Conservation (phyloP, 305 asterid genomes). For the Withania somnifera region DNA sequence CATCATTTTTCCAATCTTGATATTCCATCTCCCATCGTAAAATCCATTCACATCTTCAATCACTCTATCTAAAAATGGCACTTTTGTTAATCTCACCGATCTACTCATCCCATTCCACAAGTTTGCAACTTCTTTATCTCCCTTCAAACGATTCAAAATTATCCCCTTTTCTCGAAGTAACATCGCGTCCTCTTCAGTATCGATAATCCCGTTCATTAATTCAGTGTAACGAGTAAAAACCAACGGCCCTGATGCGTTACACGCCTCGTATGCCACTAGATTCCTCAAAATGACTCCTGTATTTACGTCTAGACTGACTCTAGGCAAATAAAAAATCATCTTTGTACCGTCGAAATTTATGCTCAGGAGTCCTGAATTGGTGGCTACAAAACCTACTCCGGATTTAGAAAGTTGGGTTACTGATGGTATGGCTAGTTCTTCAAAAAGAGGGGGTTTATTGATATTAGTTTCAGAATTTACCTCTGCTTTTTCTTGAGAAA, state of each 20-base stretch:
- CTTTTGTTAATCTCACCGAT: conserved; percentile 13
- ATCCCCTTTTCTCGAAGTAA: conserved; percentile 20
- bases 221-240: conserved; percentile 24
- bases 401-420: conserved; percentile 10
- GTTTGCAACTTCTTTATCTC: conserved; percentile 12
- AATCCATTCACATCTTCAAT: conserved; percentile 10
- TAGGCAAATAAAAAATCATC: conserved; percentile 6
- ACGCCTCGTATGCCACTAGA: conserved; percentile 25
- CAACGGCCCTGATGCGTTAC: conserved; percentile 13
- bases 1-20: conserved; percentile 1
- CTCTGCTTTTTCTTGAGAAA: background rate
- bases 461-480: background rate
- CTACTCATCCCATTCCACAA: conserved; percentile 28
- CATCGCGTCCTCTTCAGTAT: conserved; percentile 15
- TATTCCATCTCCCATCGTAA: conserved; percentile 2
- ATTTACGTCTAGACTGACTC: conserved; percentile 9
- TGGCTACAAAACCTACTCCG: conserved; percentile 4
- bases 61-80: conserved; percentile 2
- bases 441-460: conserved; percentile 11
- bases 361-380: conserved; percentile 5
- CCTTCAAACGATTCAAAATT: conserved; percentile 18
- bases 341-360: conserved; percentile 9
- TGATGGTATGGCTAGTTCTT: conserved; percentile 19
- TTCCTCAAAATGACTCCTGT: conserved; percentile 18
- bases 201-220: conserved; percentile 24